Evolutionary conservation across 2,329 filamentous ascomycete species (phyloP).

Genomic region (Clarireedia paspali): DNA sequence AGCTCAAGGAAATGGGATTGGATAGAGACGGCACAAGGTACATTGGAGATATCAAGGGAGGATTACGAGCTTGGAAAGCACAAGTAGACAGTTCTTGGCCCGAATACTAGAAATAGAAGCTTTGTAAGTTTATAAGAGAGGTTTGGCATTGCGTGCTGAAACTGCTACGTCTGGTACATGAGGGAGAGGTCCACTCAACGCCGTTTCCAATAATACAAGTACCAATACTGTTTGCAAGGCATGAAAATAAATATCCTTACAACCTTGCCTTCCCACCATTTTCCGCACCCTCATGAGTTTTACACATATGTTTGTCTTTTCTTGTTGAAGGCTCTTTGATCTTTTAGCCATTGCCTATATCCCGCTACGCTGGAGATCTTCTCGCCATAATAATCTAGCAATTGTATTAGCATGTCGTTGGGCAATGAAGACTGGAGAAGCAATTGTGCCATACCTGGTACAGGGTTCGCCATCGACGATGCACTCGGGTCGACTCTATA

Average conservation of each 20-base stretch:
- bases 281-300: background rate
- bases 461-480: slow-evolving; percentile 82
- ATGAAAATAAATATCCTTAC: slow-evolving; percentile 5
- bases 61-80: slow-evolving; percentile 64
- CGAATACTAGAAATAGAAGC: slow-evolving; percentile 38
- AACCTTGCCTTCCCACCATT: slow-evolving; percentile 6
- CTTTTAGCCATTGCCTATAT: slow-evolving; percentile 94
- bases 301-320: slow-evolving; percentile 43
- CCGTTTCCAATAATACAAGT: background rate
- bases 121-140: background rate
- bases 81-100: slow-evolving; percentile 55
- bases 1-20: slow-evolving; percentile 52
- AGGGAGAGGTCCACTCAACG: slow-evolving; percentile 7
- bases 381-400: slow-evolving; percentile 85
- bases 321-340: slow-evolving; percentile 94
- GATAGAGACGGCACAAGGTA: slow-evolving; percentile 41
- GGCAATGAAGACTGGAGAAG: background rate
- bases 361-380: slow-evolving; percentile 91
- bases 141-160: slow-evolving; percentile 4
- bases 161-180: background rate
- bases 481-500: slow-evolving; percentile 86
- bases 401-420: background rate
- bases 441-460: slow-evolving; percentile 32
- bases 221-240: background rate
- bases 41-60: slow-evolving; percentile 65